Percentiles rank a stretch among this genome's conserved stretches.
phyloP scores from a whole-genome alignment of 2,329 filamentous ascomycete genomes.

The Talaromyces piceae region DNA sequence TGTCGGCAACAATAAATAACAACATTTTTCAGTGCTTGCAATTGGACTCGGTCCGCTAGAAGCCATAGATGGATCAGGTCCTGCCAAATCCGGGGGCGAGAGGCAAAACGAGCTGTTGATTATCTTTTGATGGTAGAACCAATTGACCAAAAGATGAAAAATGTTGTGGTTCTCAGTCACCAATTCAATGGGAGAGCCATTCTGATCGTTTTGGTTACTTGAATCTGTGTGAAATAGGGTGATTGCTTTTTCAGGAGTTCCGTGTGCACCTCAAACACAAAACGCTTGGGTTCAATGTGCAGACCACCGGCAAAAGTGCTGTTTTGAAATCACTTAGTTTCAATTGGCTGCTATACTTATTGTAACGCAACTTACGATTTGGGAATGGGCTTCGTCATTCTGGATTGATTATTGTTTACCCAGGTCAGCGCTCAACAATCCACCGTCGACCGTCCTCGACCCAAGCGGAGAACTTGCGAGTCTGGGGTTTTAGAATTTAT shows the following conservation, averaged over 20 bases:
- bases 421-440: background rate
- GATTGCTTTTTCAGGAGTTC: background rate
- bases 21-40: background rate
- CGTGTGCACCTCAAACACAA: background rate
- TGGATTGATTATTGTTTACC: background rate
- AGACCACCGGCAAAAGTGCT: background rate
- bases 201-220: background rate
- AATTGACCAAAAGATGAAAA: background rate
- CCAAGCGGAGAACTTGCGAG: background rate
- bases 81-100: background rate
- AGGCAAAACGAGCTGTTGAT: background rate
- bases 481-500: background rate
- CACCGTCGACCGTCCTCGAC: too few species aligned
- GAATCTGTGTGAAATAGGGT: background rate
- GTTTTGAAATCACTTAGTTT: background rate
- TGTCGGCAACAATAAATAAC: background rate
- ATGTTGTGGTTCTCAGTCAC: background rate
- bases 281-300: background rate
- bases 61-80: background rate
- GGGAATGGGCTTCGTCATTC: background rate
- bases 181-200: background rate
- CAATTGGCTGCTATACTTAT: background rate
- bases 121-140: background rate
- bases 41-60: background rate
- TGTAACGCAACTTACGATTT: background rate